Evolutionary conservation across 2,329 filamentous ascomycete genomes (phyloP).

Genomic region (Ophidiomyces ophidiicola): DNA sequence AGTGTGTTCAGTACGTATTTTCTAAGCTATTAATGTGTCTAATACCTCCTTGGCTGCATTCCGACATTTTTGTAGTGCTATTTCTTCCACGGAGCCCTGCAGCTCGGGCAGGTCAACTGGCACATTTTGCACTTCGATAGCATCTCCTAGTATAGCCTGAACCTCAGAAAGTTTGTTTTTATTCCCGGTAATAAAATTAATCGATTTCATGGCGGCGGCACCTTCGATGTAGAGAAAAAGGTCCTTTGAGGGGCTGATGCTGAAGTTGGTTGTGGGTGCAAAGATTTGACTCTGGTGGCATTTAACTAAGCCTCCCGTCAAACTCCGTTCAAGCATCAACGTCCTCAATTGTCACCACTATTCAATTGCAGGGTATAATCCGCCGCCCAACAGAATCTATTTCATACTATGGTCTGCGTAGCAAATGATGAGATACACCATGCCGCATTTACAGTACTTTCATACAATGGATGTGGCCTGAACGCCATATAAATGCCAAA

Average conservation of each 20-base stretch:
- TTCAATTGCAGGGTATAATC: no score
- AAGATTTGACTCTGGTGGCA: no score
- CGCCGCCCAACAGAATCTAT: no score
- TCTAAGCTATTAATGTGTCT: neutral
- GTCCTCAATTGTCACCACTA: no score
- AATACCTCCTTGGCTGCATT: conserved; percentile 58
- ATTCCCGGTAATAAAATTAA: conserved; percentile 97
- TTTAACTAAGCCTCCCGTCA: no score
- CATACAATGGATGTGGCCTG: no score
- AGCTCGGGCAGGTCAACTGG: conserved; percentile 74
- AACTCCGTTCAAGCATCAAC: no score
- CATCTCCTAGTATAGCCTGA: conserved; percentile 65
- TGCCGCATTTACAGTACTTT: no score
- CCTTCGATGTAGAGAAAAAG: neutral
- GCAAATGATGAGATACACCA: no score
- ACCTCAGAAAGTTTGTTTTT: conserved; percentile 87
- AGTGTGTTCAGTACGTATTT: neutral
- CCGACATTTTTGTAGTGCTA: conserved; percentile 75
- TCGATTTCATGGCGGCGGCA: conserved; percentile 32
- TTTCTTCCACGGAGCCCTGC: conserved; percentile 84
- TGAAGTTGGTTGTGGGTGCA: neutral
- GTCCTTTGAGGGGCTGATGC: neutral
- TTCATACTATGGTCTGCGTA: no score
- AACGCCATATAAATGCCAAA: no score
- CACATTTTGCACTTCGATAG: conserved; percentile 61